phyloP scores from a whole-genome alignment of 495 filamentous ascomycete genomes.

The Xylaria grammica region DNA sequence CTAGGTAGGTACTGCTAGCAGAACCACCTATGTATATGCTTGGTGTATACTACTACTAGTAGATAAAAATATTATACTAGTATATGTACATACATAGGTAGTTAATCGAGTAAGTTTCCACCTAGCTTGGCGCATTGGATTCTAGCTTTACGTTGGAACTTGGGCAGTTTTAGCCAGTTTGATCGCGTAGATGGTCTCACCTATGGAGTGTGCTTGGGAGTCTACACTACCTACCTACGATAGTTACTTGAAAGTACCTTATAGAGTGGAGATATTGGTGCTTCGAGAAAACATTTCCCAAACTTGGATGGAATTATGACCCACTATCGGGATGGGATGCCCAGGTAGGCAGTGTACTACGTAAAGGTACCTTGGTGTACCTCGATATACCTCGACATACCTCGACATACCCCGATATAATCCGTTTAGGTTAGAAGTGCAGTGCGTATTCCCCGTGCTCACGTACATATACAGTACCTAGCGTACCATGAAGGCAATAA shows the following conservation, averaged over 20 bases:
- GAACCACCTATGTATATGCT: too few species aligned
- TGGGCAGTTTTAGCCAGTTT: too few species aligned
- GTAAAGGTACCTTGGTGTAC: slow-evolving; percentile 1
- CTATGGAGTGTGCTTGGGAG: too few species aligned
- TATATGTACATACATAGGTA: too few species aligned
- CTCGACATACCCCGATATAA: not conserved
- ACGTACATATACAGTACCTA: not conserved
- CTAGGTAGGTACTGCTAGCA: too few species aligned
- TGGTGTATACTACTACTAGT: too few species aligned
- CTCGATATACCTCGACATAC: too few species aligned
- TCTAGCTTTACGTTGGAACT: not conserved
- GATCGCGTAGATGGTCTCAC: too few species aligned
- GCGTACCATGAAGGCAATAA: slow-evolving; percentile 3
- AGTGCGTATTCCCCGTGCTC: not conserved
- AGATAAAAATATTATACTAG: too few species aligned
- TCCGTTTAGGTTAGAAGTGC: not conserved
- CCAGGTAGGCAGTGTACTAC: not conserved
- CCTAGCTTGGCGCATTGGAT: not conserved
- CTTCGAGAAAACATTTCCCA: slow-evolving; percentile 12
- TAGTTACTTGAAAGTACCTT: too few species aligned
- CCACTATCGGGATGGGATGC: slow-evolving; percentile 6
- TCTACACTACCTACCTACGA: too few species aligned
- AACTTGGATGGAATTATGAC: slow-evolving; percentile 17
- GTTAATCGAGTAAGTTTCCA: too few species aligned
- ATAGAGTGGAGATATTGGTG: not conserved